Conservation (phyloP, 2,329 filamentous ascomycete genomes). For the Verticillium klebahnii region DNA sequence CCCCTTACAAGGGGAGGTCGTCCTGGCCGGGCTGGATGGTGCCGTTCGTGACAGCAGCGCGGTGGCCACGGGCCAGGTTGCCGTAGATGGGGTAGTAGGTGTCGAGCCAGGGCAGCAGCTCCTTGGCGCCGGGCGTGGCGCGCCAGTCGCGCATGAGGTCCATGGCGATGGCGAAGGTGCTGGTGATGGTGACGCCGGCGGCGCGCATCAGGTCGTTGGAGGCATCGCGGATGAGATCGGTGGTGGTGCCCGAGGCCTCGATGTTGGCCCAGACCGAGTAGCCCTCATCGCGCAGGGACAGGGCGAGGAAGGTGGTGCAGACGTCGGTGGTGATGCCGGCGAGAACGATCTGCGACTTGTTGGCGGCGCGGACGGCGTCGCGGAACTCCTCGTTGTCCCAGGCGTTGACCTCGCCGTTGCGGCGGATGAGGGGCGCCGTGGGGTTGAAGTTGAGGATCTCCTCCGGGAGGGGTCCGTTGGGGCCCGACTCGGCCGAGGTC, state of each 20-base stretch:
- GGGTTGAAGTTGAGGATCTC: slow-evolving; percentile 67
- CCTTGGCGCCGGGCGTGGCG: slow-evolving; percentile 41
- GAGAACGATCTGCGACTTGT: slow-evolving; percentile 66
- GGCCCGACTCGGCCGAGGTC: slow-evolving; percentile 63
- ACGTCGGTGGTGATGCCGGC: slow-evolving; percentile 72
- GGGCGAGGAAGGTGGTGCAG: slow-evolving; percentile 68
- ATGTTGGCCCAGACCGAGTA: slow-evolving; percentile 72
- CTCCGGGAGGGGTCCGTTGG: slow-evolving; percentile 66
- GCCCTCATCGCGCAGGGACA: slow-evolving; percentile 66
- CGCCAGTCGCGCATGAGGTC: slow-evolving; percentile 72
- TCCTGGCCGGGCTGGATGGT: slow-evolving; percentile 53
- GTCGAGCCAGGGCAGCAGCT: slow-evolving; percentile 61
- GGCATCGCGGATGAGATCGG: slow-evolving; percentile 53
- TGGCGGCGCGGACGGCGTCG: slow-evolving; percentile 58
- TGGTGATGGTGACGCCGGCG: slow-evolving; percentile 61
- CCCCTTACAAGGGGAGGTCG: slow-evolving; percentile 4
- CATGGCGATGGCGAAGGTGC: slow-evolving; percentile 58
- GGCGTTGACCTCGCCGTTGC: slow-evolving; percentile 69
- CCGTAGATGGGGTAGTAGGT: slow-evolving; percentile 62
- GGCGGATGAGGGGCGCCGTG: slow-evolving; percentile 58
- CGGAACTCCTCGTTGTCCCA: slow-evolving; percentile 72
- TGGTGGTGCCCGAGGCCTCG: slow-evolving; percentile 66
- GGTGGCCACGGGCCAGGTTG: slow-evolving; percentile 57
- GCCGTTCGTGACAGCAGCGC: slow-evolving; percentile 55
- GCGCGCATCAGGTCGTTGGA: slow-evolving; percentile 54